Base-by-base conservation (phyloP, 1,284 basidiomycete genomes). In the Papiliotrema nemorosa region DNA sequence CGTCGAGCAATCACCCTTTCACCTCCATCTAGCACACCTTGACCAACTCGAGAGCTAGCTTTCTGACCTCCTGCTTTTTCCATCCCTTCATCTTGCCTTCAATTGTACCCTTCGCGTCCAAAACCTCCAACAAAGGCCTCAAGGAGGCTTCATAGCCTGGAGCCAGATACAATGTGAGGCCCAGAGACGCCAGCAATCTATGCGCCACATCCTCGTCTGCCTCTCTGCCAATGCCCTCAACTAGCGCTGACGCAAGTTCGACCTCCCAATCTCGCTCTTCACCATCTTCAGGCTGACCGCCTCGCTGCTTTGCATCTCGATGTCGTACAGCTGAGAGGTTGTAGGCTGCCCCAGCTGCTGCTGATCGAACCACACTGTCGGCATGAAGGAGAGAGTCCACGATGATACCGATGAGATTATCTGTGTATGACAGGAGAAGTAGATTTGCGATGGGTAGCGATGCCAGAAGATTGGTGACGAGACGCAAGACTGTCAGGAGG, bases 291-390 rank as follows among this genome's bases (percentile, higher is more conserved):
- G 44, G 21, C 38, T 79, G 80, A 5, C 64, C 69, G 14, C 54
- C 63, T 38, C 20, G 56, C 54, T 46, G 56, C 69, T 59, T 48
- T 59, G 58, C 7, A 62, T 67, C 45, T 71, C 68, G 55, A 49
- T 90, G 88, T 45, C 87, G 63, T 64, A 78, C 79, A 3, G 79
- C 82, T 1, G 84, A 81, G 5, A 85, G 70, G 61, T 93, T 88
- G 67, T 92, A 90, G 5, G 83, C 84, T 10, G 90, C 70, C 58
- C 87, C 88, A 5, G 89, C 88, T 0, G 86, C 87, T 0, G 90
- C 86, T 14, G 82, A 86, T 35, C 87, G 79, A 38, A 92, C 86
- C 3, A 71, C 66, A 2, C 78, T 77, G 61, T 92, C 88, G 2
- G 79, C 69, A 54, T 88, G 82, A 49, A 91, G 72, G 29, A 93